Evolutionary conservation across 495 filamentous ascomycete genomes (phyloP).

Genomic region (Mycothermus thermophilus): DNA sequence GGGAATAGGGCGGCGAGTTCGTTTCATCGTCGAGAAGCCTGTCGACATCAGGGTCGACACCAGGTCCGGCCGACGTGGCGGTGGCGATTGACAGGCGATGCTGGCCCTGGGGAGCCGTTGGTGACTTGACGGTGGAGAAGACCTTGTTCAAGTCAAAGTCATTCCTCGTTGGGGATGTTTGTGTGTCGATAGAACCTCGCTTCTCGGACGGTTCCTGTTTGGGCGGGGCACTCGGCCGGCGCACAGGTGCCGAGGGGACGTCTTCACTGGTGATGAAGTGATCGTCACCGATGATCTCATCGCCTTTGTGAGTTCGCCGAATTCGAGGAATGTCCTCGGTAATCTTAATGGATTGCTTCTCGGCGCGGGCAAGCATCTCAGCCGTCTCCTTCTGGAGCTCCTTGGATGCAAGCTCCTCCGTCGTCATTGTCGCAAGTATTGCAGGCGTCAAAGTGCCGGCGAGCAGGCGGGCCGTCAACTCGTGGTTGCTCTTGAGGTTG

Average conservation of each 20-base stretch:
- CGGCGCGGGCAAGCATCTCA: slow-evolving; percentile 52
- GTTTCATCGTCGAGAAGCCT: slow-evolving; percentile 72
- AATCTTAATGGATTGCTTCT: slow-evolving; percentile 76
- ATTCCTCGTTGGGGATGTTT: slow-evolving; percentile 32
- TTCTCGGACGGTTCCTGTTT: slow-evolving; percentile 6
- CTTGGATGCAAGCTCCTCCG: slow-evolving; percentile 81
- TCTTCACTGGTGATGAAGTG: slow-evolving; percentile 22
- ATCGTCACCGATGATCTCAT: slow-evolving; percentile 72
- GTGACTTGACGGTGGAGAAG: slow-evolving; percentile 51
- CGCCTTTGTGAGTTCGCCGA: slow-evolving; percentile 86
- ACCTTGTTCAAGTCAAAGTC: slow-evolving; percentile 62
- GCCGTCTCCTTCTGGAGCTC: slow-evolving; percentile 71
- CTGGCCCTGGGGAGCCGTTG: slow-evolving; percentile 31
- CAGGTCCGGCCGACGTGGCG: slow-evolving; percentile 35
- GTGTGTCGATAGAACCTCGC: slow-evolving; percentile 28
- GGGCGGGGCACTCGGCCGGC: slow-evolving; percentile 20
- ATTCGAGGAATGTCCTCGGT: slow-evolving; percentile 74
- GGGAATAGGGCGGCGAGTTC: slow-evolving; percentile 77
- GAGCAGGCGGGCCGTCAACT: slow-evolving; percentile 63
- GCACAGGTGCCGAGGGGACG: slow-evolving; percentile 25
- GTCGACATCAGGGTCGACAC: slow-evolving; percentile 77
- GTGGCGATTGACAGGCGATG: slow-evolving; percentile 32
- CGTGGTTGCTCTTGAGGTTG: slow-evolving; percentile 77
- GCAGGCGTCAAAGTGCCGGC: slow-evolving; percentile 52
- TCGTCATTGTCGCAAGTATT: slow-evolving; percentile 66